These are phyloP conservation scores for Annona cherimola DNA, from an alignment of 164 flowering plant genomes.

Conservation along the genomic window DNA sequence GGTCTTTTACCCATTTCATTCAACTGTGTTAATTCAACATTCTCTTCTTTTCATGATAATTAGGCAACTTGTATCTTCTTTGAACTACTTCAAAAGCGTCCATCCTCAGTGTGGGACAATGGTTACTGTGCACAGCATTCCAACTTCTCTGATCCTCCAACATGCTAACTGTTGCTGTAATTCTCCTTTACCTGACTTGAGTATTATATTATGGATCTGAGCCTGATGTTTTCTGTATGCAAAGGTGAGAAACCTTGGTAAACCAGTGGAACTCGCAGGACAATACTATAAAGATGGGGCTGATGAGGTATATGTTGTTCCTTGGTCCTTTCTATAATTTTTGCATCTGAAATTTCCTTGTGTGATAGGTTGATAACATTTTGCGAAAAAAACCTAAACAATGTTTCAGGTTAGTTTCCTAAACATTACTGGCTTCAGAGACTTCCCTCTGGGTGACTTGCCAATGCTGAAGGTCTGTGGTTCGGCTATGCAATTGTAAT, in stretches of 20 bases:
- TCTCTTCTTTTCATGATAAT: not conserved
- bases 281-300: slow-evolving; percentile 94
- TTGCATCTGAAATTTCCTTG: not conserved
- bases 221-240: slow-evolving; percentile 1
- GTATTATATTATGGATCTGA: slow-evolving; percentile 5
- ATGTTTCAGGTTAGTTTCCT: slow-evolving; percentile 77
- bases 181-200: slow-evolving; percentile 1
- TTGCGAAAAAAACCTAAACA: slow-evolving; percentile 7
- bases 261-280: slow-evolving; percentile 95
- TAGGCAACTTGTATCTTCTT: not conserved
- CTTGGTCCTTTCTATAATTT: slow-evolving; percentile 1
- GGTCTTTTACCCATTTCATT: not conserved
- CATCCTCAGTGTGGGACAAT: not conserved
- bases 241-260: slow-evolving; percentile 95
- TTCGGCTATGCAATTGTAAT: slow-evolving; percentile 5
- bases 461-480: slow-evolving; percentile 91
- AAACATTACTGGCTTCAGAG: slow-evolving; percentile 94
- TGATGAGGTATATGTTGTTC: slow-evolving; percentile 65
- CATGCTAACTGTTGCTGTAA: not conserved
- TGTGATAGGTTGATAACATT: not conserved
- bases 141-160: not conserved
- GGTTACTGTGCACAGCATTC: not conserved
- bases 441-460: slow-evolving; percentile 91
- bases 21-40: not conserved
- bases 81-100: not conserved